Conservation (phyloP, 1,139 yeast species). For the Blastobotrys ciferrii region DNA sequence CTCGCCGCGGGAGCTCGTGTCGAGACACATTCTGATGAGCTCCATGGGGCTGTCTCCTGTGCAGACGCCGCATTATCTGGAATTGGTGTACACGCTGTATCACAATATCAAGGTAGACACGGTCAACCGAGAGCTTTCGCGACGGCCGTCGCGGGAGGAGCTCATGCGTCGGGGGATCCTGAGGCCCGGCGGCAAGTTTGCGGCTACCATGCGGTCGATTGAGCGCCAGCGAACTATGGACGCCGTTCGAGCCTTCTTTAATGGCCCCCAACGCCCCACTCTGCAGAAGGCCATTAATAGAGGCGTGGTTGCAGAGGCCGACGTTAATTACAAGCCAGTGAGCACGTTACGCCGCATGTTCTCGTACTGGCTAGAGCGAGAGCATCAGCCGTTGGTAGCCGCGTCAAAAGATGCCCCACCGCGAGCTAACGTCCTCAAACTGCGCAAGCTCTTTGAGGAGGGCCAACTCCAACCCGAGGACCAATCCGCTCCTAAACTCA, state of each 20-base stretch:
- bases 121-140: constrained; percentile 25
- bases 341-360: constrained; percentile 29
- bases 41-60: constrained; percentile 29
- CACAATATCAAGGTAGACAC: constrained; percentile 28
- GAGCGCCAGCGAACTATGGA: constrained; percentile 28
- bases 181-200: constrained; percentile 23
- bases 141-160: constrained; percentile 28
- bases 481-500: constrained; percentile 5
- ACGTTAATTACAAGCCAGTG: constrained; percentile 23
- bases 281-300: constrained; percentile 27
- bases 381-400: not conserved
- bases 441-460: constrained; percentile 29
- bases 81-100: constrained; percentile 26
- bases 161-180: constrained; percentile 26
- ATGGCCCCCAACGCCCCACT: constrained; percentile 26
- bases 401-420: constrained; percentile 23
- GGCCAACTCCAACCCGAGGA: constrained; percentile 9
- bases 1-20: constrained; percentile 26
- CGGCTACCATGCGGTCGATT: constrained; percentile 23
- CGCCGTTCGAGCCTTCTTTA: constrained; percentile 24
- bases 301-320: constrained; percentile 20
- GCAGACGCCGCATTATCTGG: constrained; percentile 25
- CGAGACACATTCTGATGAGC: constrained; percentile 29
- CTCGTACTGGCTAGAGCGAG: constrained; percentile 23
- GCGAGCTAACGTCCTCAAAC: constrained; percentile 28